Percentiles rank a stretch among this genome's conserved stretches.
phyloP scores from a whole-genome alignment of 164 flowering plant genomes.

The Tinospora cordifolia region DNA sequence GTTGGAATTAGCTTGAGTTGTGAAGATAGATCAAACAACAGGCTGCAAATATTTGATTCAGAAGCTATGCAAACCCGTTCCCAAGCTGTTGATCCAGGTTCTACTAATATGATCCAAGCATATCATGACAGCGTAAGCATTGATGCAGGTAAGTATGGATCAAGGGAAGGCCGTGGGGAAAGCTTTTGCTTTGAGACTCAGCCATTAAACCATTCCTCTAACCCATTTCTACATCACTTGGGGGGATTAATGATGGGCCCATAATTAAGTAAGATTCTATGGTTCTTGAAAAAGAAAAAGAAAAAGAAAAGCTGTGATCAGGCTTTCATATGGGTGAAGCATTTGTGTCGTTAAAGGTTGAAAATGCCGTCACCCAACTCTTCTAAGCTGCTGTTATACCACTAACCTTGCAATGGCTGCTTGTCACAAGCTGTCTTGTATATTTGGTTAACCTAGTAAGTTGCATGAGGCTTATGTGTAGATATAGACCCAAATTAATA shows the following conservation, averaged over 20 bases:
- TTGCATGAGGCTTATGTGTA: constrained; percentile 3
- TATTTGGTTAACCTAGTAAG: constrained; percentile 6
- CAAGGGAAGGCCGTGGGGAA: constrained; percentile 40
- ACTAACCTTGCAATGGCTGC: too few species aligned
- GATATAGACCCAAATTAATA: constrained; percentile 11
- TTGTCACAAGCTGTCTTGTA: neutral
- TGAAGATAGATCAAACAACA: constrained; percentile 41
- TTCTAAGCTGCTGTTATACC: constrained; percentile 8
- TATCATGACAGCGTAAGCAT: constrained; percentile 38
- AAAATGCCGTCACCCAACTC: neutral
- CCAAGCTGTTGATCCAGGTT: constrained; percentile 13
- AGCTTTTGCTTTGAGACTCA: constrained; percentile 32
- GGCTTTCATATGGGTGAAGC: neutral
- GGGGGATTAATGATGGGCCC: constrained; percentile 65
- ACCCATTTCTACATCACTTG: constrained; percentile 44
- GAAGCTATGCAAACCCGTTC: constrained; percentile 20
- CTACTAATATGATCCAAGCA: constrained; percentile 15
- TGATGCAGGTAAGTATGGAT: constrained; percentile 36
- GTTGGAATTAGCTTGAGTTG: constrained; percentile 54
- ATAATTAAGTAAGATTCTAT: constrained; percentile 15
- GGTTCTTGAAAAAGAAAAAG: constrained; percentile 4
- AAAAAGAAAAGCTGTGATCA: constrained; percentile 5
- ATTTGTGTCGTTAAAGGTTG: neutral
- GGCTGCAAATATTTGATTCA: constrained; percentile 19
- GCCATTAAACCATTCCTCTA: constrained; percentile 44